Conservation (phyloP, 139 green algal species). For the Chlamydomonas eustigma region DNA sequence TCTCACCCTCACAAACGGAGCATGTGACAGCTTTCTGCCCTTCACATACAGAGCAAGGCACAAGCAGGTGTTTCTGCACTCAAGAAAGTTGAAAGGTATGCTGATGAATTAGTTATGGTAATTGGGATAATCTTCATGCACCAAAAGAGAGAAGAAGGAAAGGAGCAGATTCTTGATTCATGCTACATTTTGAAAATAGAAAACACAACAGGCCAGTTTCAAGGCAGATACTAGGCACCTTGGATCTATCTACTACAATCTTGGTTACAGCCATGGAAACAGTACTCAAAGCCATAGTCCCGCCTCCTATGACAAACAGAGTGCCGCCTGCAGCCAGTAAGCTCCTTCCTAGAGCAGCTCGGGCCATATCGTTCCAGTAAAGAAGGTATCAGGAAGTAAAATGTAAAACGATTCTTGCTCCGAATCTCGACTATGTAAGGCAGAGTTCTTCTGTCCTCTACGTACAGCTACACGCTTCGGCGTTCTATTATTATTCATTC, state of each 20-base stretch:
- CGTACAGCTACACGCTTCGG: too few species aligned
- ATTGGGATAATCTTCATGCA: background rate
- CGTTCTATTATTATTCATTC: too few species aligned
- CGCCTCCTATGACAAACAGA: slow-evolving; percentile 31
- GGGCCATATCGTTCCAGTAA: slow-evolving; percentile 28
- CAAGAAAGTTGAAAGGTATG: background rate
- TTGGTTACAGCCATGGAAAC: slow-evolving; percentile 37
- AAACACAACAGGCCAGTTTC: background rate
- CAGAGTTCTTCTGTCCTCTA: too few species aligned
- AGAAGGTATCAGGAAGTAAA: too few species aligned
- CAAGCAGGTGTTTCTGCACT: slow-evolving; percentile 21
- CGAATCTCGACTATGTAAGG: too few species aligned
- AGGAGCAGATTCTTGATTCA: background rate
- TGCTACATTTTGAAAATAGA: background rate
- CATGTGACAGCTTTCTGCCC: slow-evolving; percentile 23
- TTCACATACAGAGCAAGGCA: slow-evolving; percentile 21
- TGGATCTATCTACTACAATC: slow-evolving; percentile 26
- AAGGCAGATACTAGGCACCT: slow-evolving; percentile 18
- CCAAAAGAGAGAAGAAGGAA: background rate
- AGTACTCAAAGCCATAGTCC: slow-evolving; percentile 31
- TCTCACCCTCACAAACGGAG: slow-evolving; percentile 44
- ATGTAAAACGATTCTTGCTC: too few species aligned
- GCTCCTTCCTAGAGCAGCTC: slow-evolving; percentile 33
- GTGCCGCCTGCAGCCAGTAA: slow-evolving; percentile 40
- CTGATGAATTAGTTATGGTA: background rate